phyloP scores from a whole-genome alignment of 345 rosid genomes.

The Eutrema japonicum region DNA sequence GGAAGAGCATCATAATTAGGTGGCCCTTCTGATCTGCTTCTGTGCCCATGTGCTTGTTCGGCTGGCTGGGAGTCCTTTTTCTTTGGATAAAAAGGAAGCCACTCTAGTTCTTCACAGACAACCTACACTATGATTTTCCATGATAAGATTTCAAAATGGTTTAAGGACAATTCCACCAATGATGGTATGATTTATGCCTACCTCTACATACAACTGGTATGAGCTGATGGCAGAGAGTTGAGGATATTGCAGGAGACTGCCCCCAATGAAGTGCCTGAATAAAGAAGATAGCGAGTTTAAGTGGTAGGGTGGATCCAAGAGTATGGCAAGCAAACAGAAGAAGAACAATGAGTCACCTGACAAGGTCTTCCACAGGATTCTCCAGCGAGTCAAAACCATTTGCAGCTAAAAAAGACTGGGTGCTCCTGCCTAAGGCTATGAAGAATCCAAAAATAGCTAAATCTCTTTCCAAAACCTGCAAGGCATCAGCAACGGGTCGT shows the following conservation, averaged over 20 bases:
- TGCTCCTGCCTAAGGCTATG: conserved; percentile 89
- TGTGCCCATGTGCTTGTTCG: conserved; percentile 61
- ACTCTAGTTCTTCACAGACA: conserved; percentile 94
- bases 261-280: conserved; percentile 85
- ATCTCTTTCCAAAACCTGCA: conserved; percentile 93
- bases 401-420: conserved; percentile 66
- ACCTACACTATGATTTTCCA: conserved; percentile 58
- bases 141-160: conserved; percentile 18
- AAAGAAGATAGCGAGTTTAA: conserved; percentile 32
- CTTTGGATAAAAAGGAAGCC: conserved; percentile 84
- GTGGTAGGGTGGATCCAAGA: conserved; percentile 22
- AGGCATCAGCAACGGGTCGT: conserved; percentile 33
- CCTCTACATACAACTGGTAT: conserved; percentile 97
- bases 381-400: conserved; percentile 72
- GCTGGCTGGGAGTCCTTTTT: conserved; percentile 38
- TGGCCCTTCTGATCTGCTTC: conserved; percentile 60
- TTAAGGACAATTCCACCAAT: conserved; percentile 24
- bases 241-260: conserved; percentile 89
- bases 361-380: conserved; percentile 70
- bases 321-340: conserved; percentile 24
- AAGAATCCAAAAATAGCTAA: conserved; percentile 98
- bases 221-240: conserved; percentile 95
- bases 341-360: conserved; percentile 58
- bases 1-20: conserved; percentile 82
- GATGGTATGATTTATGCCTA: conserved; percentile 46